A percentile compares a stretch with the other conserved stretches of the same genome.
Conservation (phyloP, 2,329 filamentous ascomycete species). For the Neobulgaria alba region DNA sequence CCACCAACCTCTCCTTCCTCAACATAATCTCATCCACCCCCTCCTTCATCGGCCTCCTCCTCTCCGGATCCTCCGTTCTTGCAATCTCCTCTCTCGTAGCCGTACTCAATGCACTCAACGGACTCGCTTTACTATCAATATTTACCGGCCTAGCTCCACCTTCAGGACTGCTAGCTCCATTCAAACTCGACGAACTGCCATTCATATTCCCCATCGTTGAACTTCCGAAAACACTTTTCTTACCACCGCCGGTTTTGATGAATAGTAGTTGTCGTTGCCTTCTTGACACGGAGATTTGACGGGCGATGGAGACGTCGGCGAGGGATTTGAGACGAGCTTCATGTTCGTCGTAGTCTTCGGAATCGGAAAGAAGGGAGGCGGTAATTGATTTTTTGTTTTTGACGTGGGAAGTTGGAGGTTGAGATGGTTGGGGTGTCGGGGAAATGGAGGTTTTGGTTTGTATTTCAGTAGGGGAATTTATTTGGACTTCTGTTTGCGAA, state of each 20-base stretch:
- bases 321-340: conserved; percentile 42
- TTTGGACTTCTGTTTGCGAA: not conserved
- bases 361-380: not conserved
- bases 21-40: conserved; percentile 1
- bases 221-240: conserved; percentile 1
- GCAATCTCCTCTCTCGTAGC: conserved; percentile 13
- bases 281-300: conserved; percentile 57
- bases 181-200: no score
- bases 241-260: not conserved
- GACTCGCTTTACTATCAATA: conserved; percentile 10
- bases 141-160: not conserved
- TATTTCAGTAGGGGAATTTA: not conserved
- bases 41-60: not conserved
- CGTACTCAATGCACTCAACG: conserved; percentile 13
- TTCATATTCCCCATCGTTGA: not conserved
- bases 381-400: not conserved
- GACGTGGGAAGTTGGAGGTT: not conserved
- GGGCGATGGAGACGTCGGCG: conserved; percentile 58
- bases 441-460: not conserved
- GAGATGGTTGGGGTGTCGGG: conserved; percentile 1
- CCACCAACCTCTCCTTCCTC: conserved; percentile 11
- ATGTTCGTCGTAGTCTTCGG: conserved; percentile 28
- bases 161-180: no score
- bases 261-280: conserved; percentile 49
- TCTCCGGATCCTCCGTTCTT: conserved; percentile 1